These are phyloP conservation scores for rapeseed (Brassica napus) DNA, from an alignment of 345 rosid species.

Conservation along the genomic window DNA sequence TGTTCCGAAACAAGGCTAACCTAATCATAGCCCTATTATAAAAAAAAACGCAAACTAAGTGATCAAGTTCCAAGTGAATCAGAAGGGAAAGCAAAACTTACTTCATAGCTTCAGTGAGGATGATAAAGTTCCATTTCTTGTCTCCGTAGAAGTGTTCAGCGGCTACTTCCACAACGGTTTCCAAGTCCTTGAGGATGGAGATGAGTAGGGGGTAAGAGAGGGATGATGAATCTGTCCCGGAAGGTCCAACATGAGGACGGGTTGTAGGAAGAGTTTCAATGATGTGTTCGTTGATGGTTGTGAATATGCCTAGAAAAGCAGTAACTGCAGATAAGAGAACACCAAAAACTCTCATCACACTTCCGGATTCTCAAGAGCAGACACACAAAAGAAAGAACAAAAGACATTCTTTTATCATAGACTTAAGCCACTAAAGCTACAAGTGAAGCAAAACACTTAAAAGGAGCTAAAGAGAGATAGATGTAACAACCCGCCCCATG, in stretches of 20 bases:
- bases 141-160: conserved; percentile 83
- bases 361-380: neutral
- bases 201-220: conserved; percentile 76
- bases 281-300: conserved; percentile 83
- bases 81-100: conserved; percentile 40
- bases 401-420: neutral
- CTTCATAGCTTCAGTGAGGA: conserved; percentile 79
- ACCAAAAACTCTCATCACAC: conserved; percentile 27
- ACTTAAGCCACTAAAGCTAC: neutral
- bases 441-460: neutral
- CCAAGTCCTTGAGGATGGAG: conserved; percentile 80
- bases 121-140: conserved; percentile 87
- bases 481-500: too few relatives aligned
- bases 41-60: neutral
- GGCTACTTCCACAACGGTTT: conserved; percentile 83
- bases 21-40: conserved; percentile 62
- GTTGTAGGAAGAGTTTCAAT: conserved; percentile 60
- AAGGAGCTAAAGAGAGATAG: too few relatives aligned
- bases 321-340: conserved; percentile 59
- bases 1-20: conserved; percentile 64
- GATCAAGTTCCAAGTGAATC: neutral
- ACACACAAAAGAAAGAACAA: neutral
- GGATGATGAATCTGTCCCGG: conserved; percentile 40
- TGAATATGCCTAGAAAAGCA: conserved; percentile 76
- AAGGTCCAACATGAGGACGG: conserved; percentile 40